phyloP scores from a whole-genome alignment of 192 early-diverging fungal species.

The Podila verticillata region DNA sequence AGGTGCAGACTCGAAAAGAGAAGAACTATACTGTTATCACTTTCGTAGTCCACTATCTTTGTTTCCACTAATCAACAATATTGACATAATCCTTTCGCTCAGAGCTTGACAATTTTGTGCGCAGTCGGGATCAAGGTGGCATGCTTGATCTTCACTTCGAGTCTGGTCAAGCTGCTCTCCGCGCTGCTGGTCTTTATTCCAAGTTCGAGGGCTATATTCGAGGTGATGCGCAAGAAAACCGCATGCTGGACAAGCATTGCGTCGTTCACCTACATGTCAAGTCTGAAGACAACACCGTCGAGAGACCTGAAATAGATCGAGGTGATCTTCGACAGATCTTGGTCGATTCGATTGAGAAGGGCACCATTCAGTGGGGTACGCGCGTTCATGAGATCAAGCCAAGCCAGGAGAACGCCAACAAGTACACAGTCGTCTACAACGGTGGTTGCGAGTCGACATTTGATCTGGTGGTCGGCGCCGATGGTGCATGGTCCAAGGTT shows the following conservation, averaged over 20 bases:
- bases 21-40: conserved; percentile 7
- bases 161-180: conserved; percentile 29
- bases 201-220: conserved; percentile 49
- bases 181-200: conserved; percentile 44
- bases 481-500: conserved; percentile 67
- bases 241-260: conserved; percentile 41
- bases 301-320: conserved; percentile 62
- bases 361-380: conserved; percentile 50
- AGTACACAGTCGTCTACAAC: conserved; percentile 27
- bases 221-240: conserved; percentile 48
- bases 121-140: conserved; percentile 52
- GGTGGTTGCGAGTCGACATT: conserved; percentile 21
- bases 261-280: conserved; percentile 30
- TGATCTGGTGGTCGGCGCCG: conserved; percentile 63
- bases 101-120: conserved; percentile 49
- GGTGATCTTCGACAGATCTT: conserved; percentile 55
- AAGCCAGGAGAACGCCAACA: conserved; percentile 8
- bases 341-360: conserved; percentile 48
- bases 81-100: conserved; percentile 7
- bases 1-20: conserved; percentile 12
- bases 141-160: conserved; percentile 33
- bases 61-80: conserved; percentile 4
- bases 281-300: conserved; percentile 20
- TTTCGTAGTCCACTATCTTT: conserved; percentile 13
- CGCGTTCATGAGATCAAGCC: conserved; percentile 27